Conservation (phyloP, 2,329 filamentous ascomycete genomes). For the Cladosporium sp. region DNA sequence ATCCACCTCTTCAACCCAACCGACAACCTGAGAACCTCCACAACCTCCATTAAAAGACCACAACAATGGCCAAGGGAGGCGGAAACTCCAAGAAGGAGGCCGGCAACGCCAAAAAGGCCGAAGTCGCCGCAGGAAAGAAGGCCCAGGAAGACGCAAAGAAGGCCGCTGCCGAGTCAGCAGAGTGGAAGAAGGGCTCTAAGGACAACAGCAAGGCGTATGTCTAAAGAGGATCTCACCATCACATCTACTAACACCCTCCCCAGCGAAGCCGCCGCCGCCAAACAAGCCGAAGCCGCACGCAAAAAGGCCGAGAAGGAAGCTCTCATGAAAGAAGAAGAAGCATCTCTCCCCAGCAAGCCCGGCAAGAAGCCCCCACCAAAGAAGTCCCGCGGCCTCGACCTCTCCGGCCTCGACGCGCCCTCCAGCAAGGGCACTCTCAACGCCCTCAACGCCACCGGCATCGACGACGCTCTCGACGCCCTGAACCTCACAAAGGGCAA, state of each 20-base stretch:
- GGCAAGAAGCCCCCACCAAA: slow-evolving; percentile 58
- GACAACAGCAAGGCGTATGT: slow-evolving; percentile 73
- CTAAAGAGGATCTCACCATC: slow-evolving; percentile 1
- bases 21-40: not conserved
- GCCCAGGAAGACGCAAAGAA: slow-evolving; percentile 64
- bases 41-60: not conserved
- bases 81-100: slow-evolving; percentile 86
- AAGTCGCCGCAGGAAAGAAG: slow-evolving; percentile 74
- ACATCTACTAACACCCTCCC: slow-evolving; percentile 12
- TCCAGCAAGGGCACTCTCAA: slow-evolving; percentile 45
- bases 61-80: slow-evolving; percentile 22
- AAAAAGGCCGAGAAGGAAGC: slow-evolving; percentile 94
- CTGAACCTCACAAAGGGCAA: slow-evolving; percentile 61
- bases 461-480: slow-evolving; percentile 90
- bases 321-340: slow-evolving; percentile 77
- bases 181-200: slow-evolving; percentile 87
- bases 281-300: slow-evolving; percentile 73
- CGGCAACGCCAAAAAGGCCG: slow-evolving; percentile 89
- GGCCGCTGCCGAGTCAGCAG: slow-evolving; percentile 61
- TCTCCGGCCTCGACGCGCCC: slow-evolving; percentile 64
- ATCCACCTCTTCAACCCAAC: no score
- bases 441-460: slow-evolving; percentile 74
- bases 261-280: slow-evolving; percentile 79
- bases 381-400: slow-evolving; percentile 62
- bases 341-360: slow-evolving; percentile 55